Conservation (phyloP, 257 asterid species). For the Nicotiana otophora region DNA sequence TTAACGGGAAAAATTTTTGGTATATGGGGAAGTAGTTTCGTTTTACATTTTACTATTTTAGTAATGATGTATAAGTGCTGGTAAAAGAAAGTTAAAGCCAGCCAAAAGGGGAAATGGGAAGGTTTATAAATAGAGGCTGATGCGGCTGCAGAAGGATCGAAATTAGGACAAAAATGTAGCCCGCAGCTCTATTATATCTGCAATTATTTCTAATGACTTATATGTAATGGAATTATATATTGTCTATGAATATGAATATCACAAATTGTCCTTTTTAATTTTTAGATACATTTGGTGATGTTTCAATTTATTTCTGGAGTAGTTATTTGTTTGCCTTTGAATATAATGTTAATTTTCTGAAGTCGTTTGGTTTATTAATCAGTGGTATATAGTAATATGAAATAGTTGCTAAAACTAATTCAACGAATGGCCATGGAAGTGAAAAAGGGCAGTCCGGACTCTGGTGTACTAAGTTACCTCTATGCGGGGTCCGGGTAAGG, state of each 20-base stretch:
- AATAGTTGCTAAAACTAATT: no score
- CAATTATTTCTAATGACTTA: not conserved
- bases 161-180: conserved; percentile 23
- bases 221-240: not conserved
- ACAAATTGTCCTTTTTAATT: not conserved
- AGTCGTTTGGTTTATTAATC: no score
- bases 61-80: not conserved
- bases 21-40: not conserved
- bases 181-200: conserved; percentile 30
- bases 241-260: not conserved
- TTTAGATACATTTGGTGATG: no score
- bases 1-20: conserved; percentile 4
- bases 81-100: not conserved
- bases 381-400: no score
- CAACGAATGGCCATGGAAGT: no score
- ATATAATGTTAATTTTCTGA: no score
- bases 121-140: conserved; percentile 19
- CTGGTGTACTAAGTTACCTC: no score
- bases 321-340: no score
- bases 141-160: conserved; percentile 29
- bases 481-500: no score
- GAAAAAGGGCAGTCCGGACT: no score
- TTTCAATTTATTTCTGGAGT: no score
- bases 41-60: not conserved
- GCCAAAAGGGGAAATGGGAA: not conserved